A percentile compares a stretch with the other conserved stretches of the same genome.
phyloP scores from a whole-genome alignment of 2,329 filamentous ascomycete species.

The Aspergillus fischeri region DNA sequence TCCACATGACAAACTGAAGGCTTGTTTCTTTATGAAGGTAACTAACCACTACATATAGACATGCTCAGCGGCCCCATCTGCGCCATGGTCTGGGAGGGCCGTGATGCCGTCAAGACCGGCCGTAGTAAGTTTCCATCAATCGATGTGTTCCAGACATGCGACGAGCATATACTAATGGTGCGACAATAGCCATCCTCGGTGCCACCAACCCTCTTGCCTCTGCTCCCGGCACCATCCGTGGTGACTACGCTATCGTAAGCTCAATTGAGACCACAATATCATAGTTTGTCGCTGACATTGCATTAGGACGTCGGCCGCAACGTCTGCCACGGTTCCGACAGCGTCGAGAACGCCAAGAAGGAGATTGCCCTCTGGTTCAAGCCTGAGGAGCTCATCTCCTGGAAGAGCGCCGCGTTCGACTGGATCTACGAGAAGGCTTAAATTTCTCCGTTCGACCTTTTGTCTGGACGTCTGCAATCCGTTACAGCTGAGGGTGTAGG shows the following conservation, averaged over 20 bases:
- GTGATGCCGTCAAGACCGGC: conserved; percentile 98
- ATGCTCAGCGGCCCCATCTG: conserved; percentile 95
- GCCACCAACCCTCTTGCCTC: conserved; percentile 98
- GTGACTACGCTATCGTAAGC: conserved; percentile 73
- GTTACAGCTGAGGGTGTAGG: conserved; percentile 7
- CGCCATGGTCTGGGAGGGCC: conserved; percentile 99
- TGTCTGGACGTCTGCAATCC: conserved; percentile 12
- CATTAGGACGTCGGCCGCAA: conserved; percentile 79
- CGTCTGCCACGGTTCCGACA: conserved; percentile 99
- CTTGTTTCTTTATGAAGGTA: neutral
- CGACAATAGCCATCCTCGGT: conserved; percentile 71
- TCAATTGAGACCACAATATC: neutral
- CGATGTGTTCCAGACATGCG: conserved; percentile 12
- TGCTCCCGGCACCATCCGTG: conserved; percentile 95
- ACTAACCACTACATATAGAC: conserved; percentile 54
- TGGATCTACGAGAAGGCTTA: conserved; percentile 95
- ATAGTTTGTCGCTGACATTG: conserved; percentile 10
- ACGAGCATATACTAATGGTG: conserved; percentile 9
- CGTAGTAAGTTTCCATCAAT: conserved; percentile 58
- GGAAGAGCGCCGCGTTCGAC: conserved; percentile 78
- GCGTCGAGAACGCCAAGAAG: conserved; percentile 98
- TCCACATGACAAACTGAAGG: neutral
- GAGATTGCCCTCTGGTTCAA: conserved; percentile 99
- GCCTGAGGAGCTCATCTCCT: conserved; percentile 76
- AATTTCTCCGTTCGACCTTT: conserved; percentile 23